A percentile compares a stretch with the other conserved stretches of the same genome.
These are phyloP conservation scores for Cyberlindnera xylosilytica DNA, from an alignment of 805 yeast species.

Conservation along the genomic window DNA sequence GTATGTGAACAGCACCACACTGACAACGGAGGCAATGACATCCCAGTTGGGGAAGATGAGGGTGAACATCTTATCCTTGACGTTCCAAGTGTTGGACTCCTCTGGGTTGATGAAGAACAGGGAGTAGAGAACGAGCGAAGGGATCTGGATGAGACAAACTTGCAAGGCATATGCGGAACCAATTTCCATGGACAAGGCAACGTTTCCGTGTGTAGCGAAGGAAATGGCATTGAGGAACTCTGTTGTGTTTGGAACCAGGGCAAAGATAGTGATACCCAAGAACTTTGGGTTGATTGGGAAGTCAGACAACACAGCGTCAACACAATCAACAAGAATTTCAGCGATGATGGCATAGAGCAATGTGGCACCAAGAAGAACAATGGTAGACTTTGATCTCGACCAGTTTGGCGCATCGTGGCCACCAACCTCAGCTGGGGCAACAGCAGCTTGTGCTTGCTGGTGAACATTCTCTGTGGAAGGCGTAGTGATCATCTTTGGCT, in stretches of 20 bases:
- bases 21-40: slow-evolving; percentile 74
- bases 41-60: slow-evolving; percentile 96
- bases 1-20: slow-evolving; percentile 88
- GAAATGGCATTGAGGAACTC: slow-evolving; percentile 96
- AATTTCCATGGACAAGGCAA: slow-evolving; percentile 94
- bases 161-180: slow-evolving; percentile 97
- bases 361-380: slow-evolving; percentile 81
- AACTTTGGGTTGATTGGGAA: slow-evolving; percentile 89
- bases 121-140: slow-evolving; percentile 80
- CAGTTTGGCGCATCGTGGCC: slow-evolving; percentile 98
- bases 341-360: slow-evolving; percentile 89
- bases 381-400: slow-evolving; percentile 81
- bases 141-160: slow-evolving; percentile 90
- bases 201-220: slow-evolving; percentile 93
- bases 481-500: slow-evolving; percentile 16
- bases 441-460: slow-evolving; percentile 4
- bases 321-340: slow-evolving; percentile 88
- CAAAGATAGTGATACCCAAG: slow-evolving; percentile 90
- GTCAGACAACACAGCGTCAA: slow-evolving; percentile 75
- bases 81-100: slow-evolving; percentile 24
- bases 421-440: slow-evolving; percentile 28
- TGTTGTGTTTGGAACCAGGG: slow-evolving; percentile 94
- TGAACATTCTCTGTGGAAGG: slow-evolving; percentile 17
- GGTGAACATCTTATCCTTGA: slow-evolving; percentile 57
- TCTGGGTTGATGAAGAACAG: slow-evolving; percentile 43